Conservation (phyloP, 1,284 basidiomycete genomes). For the Apiotrichum akiyoshidainum region DNA sequence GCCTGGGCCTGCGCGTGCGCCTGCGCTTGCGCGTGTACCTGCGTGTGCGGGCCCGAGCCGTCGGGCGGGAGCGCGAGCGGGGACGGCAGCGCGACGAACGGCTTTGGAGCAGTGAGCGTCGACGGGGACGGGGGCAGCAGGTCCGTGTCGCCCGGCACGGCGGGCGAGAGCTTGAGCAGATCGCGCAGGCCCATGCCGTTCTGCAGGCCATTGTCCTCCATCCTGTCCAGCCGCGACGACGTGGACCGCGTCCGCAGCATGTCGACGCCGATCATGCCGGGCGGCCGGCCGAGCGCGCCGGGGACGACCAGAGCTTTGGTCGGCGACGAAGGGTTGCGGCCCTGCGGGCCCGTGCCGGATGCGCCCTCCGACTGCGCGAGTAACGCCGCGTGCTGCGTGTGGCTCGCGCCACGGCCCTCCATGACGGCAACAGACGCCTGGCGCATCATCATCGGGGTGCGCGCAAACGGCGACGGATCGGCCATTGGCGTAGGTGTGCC, state of each 20-base stretch:
- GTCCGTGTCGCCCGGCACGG: slow-evolving; percentile 53
- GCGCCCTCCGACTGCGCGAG: slow-evolving; percentile 16
- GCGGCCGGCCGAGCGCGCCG: slow-evolving; percentile 10
- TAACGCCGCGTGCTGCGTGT: slow-evolving; percentile 30
- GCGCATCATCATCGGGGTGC: slow-evolving; percentile 44
- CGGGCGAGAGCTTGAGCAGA: slow-evolving; percentile 45
- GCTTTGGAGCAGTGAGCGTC: slow-evolving; percentile 41
- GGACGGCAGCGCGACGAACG: slow-evolving; percentile 54
- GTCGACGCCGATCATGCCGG: slow-evolving; percentile 19
- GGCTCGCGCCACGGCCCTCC: slow-evolving; percentile 42
- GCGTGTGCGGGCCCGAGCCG: background rate
- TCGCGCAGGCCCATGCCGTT: slow-evolving; percentile 39
- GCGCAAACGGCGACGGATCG: slow-evolving; percentile 15
- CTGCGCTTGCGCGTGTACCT: background rate
- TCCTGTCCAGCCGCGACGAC: slow-evolving; percentile 14
- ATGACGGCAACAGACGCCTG: slow-evolving; percentile 49
- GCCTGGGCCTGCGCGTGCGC: background rate
- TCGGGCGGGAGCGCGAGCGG: slow-evolving; percentile 50
- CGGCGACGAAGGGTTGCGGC: slow-evolving; percentile 18
- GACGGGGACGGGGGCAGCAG: slow-evolving; percentile 74
- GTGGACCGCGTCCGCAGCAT: slow-evolving; percentile 45
- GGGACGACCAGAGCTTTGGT: slow-evolving; percentile 29
- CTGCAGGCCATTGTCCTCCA: slow-evolving; percentile 27
- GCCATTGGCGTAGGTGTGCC: slow-evolving; percentile 19
- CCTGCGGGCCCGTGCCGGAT: background rate